Evolutionary conservation across 805 yeast genomes (phyloP).

Genomic region (Nakazawaea ambrosiae): DNA sequence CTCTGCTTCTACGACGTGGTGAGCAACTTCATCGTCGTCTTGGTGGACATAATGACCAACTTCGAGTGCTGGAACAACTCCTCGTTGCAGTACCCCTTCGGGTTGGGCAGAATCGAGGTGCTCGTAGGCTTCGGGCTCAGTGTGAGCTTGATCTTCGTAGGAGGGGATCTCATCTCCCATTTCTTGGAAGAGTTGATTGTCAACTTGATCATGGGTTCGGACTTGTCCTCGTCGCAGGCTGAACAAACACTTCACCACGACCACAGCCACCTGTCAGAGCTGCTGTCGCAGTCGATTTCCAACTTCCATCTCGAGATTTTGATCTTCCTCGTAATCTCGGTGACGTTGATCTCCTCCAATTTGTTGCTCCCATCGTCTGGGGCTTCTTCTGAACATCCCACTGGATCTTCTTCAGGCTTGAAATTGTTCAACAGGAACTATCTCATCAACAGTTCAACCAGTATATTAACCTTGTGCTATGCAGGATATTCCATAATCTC

Average conservation of each 20-base stretch:
- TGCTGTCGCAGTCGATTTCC: slow-evolving; percentile 16
- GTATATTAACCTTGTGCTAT: slow-evolving; percentile 37
- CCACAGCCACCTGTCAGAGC: slow-evolving; percentile 14
- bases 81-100: slow-evolving; percentile 84
- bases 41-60: slow-evolving; percentile 78
- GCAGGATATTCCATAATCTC: slow-evolving; percentile 31
- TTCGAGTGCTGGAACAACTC: slow-evolving; percentile 87
- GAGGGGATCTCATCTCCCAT: slow-evolving; percentile 83
- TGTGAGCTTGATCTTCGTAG: slow-evolving; percentile 82
- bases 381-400: slow-evolving; percentile 17
- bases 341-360: slow-evolving; percentile 29
- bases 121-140: slow-evolving; percentile 82
- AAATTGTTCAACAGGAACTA: slow-evolving; percentile 17
- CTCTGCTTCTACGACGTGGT: slow-evolving; percentile 80
- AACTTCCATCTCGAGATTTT: slow-evolving; percentile 22
- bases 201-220: slow-evolving; percentile 27
- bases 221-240: slow-evolving; percentile 9
- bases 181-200: slow-evolving; percentile 69
- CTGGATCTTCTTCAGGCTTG: background rate
- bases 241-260: slow-evolving; percentile 22
- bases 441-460: slow-evolving; percentile 15
- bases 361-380: slow-evolving; percentile 10
- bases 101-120: slow-evolving; percentile 86
- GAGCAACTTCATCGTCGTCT: slow-evolving; percentile 61
- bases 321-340: slow-evolving; percentile 17